A percentile compares a stretch with the other conserved stretches of the same genome.
Conservation (phyloP, 2,329 filamentous ascomycete species). For the Aspergillus brasiliensis region DNA sequence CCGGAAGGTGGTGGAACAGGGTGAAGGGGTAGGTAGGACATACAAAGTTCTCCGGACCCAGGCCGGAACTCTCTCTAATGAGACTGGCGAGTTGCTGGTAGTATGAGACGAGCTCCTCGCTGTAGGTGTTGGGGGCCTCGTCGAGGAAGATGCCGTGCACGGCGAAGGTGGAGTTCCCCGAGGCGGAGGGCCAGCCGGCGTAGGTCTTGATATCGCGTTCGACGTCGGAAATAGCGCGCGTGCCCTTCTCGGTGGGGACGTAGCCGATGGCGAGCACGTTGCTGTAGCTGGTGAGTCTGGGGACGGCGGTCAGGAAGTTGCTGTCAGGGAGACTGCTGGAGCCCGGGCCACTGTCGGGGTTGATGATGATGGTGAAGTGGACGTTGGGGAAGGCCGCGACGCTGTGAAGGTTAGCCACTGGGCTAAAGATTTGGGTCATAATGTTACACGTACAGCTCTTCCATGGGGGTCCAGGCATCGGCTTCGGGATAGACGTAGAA, state of each 20-base stretch:
- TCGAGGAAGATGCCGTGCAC: constrained; percentile 18
- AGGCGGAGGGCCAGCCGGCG: constrained; percentile 10
- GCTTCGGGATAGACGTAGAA: constrained; percentile 23
- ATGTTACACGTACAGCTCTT: constrained; percentile 8
- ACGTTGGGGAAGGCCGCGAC: constrained; percentile 18
- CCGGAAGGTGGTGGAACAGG: background rate
- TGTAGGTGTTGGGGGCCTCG: constrained; percentile 10
- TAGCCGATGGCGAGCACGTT: constrained; percentile 16
- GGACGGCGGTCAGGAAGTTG: constrained; percentile 10
- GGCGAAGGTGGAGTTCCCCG: constrained; percentile 9
- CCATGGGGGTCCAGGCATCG: constrained; percentile 21
- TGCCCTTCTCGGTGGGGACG: constrained; percentile 8
- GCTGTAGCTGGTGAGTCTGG: constrained; percentile 3
- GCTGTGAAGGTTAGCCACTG: background rate
- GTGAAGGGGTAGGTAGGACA: no score
- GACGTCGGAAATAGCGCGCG: constrained; percentile 3
- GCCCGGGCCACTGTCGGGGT: constrained; percentile 22
- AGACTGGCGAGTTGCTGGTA: constrained; percentile 3
- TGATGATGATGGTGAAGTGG: constrained; percentile 25
- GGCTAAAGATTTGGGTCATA: background rate
- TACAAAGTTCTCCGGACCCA: constrained; percentile 13
- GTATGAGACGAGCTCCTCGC: background rate
- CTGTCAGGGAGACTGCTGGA: constrained; percentile 8
- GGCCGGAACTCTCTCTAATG: constrained; percentile 5
- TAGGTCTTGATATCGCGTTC: constrained; percentile 14